Evolutionary conservation across 345 rosid species (phyloP).

Genomic region (Linum trigynum): DNA sequence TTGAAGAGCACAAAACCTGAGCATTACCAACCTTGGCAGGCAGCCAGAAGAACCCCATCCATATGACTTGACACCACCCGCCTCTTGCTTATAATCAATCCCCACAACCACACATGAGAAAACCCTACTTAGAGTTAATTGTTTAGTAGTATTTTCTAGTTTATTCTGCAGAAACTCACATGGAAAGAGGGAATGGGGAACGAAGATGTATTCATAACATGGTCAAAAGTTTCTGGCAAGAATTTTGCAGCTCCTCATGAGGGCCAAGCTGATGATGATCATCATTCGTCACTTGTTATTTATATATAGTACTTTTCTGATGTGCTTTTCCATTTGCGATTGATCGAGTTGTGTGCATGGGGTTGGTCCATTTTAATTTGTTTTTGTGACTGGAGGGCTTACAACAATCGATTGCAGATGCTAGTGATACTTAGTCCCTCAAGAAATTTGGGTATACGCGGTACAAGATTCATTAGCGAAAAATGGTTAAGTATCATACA

Average conservation of each 20-base stretch:
- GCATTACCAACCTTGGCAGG: slow-evolving; percentile 11
- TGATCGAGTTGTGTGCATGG: too few relatives aligned
- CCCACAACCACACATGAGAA: not conserved
- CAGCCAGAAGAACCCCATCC: not conserved
- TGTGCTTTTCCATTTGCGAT: too few relatives aligned
- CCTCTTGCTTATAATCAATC: not conserved
- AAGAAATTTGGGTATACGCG: too few relatives aligned
- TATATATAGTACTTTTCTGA: not conserved
- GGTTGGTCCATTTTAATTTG: too few relatives aligned
- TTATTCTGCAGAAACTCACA: not conserved
- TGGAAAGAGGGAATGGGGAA: not conserved
- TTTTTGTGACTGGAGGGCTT: too few relatives aligned
- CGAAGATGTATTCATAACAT: too few relatives aligned
- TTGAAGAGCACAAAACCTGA: slow-evolving; percentile 19
- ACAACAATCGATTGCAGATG: too few relatives aligned
- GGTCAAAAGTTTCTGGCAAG: not conserved
- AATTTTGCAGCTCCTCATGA: not conserved
- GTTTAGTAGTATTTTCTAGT: not conserved
- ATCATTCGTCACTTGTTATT: not conserved
- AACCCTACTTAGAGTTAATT: too few relatives aligned
- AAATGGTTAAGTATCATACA: too few relatives aligned
- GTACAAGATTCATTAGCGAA: too few relatives aligned
- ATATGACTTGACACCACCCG: slow-evolving; percentile 24
- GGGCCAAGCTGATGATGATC: not conserved
- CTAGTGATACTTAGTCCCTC: too few relatives aligned